Base-by-base conservation (phyloP, 768 basidiomycete genomes). In the Neoboletus magnificus region DNA sequence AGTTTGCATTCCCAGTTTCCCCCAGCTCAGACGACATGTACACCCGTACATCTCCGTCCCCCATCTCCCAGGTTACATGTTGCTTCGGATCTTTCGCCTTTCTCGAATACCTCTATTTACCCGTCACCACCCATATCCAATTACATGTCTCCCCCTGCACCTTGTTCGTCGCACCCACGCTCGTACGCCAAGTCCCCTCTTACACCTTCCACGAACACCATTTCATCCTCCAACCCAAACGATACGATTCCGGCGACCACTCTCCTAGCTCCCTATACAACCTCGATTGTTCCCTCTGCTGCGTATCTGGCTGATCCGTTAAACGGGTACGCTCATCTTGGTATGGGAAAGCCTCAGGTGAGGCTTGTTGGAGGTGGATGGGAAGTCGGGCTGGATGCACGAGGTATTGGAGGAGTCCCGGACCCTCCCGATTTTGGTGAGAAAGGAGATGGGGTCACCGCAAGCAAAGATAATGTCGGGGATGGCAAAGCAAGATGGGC, bases 291-390 rank as follows among this genome's bases (percentile, higher is more conserved):
- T 16, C 85, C 88, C 4, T 82, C 84, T 20, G 74, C 84, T 0
- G 66, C 76, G 1, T 97, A 97, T 70, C 78, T 92, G 29, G 67
- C 77, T 4, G 89, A 94, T 63, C 88, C 91, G 0, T 79, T 91
- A 59, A 96, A 94, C 64, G 87, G 86, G n/a, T 97, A 96, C 63
- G 83, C 86, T 0, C 83, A 86, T 57, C 77, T 86, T 18, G 93
- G 93, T 11, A 81, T 88, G 73, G 89, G 91, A 32, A 93, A 93
- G 65, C 88, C 88, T 0, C 85, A 83, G 59, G 93, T 96, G 0
- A 87, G 91, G 57, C 76, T 89, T 15, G 67, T 97, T 2, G 89
- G 87, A 0, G 84, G 84, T 0, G 92, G 91, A 0, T 76, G 93
- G 48, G 86, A 85, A 56, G 65, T 95, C 6, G 87, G 89, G 1